Conservation (phyloP, 768 basidiomycete genomes). For the Cantharellus cinnabarinus region DNA sequence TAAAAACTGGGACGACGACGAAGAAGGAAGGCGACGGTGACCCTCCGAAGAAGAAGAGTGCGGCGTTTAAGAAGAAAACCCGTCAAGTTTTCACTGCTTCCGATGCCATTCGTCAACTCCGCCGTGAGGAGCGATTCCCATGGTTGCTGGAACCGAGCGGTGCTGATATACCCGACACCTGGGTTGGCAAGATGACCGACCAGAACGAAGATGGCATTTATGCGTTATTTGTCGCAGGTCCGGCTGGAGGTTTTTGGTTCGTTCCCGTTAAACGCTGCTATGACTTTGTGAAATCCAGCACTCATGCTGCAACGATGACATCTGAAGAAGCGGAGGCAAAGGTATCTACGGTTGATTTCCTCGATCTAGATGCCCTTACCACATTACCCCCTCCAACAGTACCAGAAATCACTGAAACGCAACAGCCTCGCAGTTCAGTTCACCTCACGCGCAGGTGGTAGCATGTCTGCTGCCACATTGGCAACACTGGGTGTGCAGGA, state of each 20-base stretch:
- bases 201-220: conserved; percentile 41
- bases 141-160: conserved; percentile 76
- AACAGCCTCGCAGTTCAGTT: conserved; percentile 15
- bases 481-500: conserved; percentile 40
- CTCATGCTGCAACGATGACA: conserved; percentile 41
- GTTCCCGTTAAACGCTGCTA: conserved; percentile 80
- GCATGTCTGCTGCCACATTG: conserved; percentile 37
- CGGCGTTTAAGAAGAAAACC: conserved; percentile 57
- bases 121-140: conserved; percentile 72
- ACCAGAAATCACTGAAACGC: conserved; percentile 43
- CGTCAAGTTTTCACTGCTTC: conserved; percentile 66
- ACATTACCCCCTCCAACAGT: conserved; percentile 15
- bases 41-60: conserved; percentile 34
- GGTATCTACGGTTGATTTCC: conserved; percentile 21
- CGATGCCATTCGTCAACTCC: conserved; percentile 54
- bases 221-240: conserved; percentile 53
- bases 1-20: conserved; percentile 16
- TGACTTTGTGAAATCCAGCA: conserved; percentile 75
- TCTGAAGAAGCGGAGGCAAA: conserved; percentile 46
- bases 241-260: conserved; percentile 69
- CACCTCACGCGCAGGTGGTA: conserved; percentile 23
- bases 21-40: conserved; percentile 5
- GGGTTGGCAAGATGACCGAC: conserved; percentile 72
- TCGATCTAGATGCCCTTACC: conserved; percentile 6
- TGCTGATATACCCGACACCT: conserved; percentile 37